Conservation (phyloP, 228 moss, liverwort and hornwort species). For the Sphagnum fallax region DNA sequence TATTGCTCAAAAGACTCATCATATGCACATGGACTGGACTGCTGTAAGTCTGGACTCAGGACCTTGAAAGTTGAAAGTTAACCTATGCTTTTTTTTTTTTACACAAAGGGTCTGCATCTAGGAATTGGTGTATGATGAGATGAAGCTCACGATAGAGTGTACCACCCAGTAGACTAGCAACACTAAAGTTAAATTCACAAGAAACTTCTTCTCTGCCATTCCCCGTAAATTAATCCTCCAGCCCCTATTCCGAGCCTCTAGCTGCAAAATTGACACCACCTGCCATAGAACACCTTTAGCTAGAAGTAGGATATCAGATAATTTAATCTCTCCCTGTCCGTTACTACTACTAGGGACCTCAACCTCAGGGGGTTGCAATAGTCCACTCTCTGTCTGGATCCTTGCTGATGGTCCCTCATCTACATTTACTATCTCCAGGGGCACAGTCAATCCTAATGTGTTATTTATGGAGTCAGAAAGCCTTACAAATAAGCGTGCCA, state of each 20-base stretch:
- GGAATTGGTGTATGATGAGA: conserved; percentile 13
- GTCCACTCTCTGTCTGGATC: conserved; percentile 11
- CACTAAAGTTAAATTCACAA: conserved; percentile 30
- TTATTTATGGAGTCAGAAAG: conserved; percentile 46
- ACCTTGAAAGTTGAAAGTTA: too few relatives aligned
- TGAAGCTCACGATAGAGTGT: conserved; percentile 22
- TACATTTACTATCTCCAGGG: conserved; percentile 9
- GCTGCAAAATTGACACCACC: conserved; percentile 32
- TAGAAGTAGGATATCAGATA: conserved; percentile 31
- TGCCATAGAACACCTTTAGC: conserved; percentile 36
- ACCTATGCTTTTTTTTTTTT: too few relatives aligned
- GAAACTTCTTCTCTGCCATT: conserved; percentile 57
- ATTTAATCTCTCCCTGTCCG: conserved; percentile 29
- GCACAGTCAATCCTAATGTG: conserved; percentile 31
- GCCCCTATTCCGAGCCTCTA: conserved; percentile 37
- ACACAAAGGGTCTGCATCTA: too few relatives aligned
- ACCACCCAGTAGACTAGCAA: conserved; percentile 44
- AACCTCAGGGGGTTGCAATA: conserved; percentile 29
- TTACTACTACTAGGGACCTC: conserved; percentile 41
- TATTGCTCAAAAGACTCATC: too few relatives aligned
- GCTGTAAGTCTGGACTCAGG: too few relatives aligned
- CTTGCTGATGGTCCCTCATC: conserved; percentile 12
- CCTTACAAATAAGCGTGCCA: conserved; percentile 41
- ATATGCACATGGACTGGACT: too few relatives aligned
- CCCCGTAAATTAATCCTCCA: conserved; percentile 63